Evolutionary conservation across 2,329 filamentous ascomycete species (phyloP).

Genomic region (Diaporthe amygdali): DNA sequence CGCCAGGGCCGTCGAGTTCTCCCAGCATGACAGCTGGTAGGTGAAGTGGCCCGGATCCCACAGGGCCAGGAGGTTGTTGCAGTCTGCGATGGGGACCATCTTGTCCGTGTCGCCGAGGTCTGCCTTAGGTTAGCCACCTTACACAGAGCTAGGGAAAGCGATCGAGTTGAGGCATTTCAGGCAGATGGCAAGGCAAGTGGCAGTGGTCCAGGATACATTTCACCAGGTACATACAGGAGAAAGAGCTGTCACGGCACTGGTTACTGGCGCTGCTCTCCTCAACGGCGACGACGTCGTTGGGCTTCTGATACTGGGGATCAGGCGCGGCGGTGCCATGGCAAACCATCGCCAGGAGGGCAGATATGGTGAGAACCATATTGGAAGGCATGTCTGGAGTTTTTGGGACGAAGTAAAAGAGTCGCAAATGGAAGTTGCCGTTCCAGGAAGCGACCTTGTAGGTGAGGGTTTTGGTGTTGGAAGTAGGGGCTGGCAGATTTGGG

Average conservation of each 20-base stretch:
- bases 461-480: background rate
- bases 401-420: background rate
- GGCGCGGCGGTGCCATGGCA: background rate
- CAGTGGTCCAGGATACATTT: background rate
- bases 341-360: background rate
- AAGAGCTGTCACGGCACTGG: slow-evolving; percentile 1
- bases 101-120: background rate
- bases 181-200: background rate
- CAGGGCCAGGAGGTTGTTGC: background rate
- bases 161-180: no score
- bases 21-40: background rate
- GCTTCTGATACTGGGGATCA: slow-evolving; percentile 7
- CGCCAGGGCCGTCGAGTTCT: slow-evolving; percentile 4
- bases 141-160: background rate
- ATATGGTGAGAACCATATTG: background rate
- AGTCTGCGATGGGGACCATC: slow-evolving; percentile 2
- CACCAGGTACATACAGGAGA: background rate
- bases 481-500: background rate
- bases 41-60: background rate
- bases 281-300: background rate
- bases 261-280: background rate
- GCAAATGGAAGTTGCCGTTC: background rate
- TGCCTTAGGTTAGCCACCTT: background rate
- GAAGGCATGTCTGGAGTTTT: background rate
- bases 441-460: background rate